phyloP scores from a whole-genome alignment of 768 basidiomycete species.

The Mycena galopus region DNA sequence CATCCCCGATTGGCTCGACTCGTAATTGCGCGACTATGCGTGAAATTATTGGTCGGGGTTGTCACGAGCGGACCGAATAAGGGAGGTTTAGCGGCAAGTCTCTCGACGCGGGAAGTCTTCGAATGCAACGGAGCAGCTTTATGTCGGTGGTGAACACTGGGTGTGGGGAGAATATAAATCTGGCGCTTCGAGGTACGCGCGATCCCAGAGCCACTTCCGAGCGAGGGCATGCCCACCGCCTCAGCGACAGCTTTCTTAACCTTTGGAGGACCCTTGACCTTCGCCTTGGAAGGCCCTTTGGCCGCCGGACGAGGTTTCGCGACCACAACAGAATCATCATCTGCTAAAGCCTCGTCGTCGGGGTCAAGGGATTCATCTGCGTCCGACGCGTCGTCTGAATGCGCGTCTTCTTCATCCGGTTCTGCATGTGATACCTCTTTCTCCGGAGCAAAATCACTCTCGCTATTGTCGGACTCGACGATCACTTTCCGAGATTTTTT shows the following conservation, averaged over 20 bases:
- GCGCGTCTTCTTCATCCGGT: slow-evolving; percentile 46
- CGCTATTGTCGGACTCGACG: slow-evolving; percentile 55
- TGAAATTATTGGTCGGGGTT: slow-evolving; percentile 69
- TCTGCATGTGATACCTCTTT: slow-evolving; percentile 48
- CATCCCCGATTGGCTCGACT: slow-evolving; percentile 77
- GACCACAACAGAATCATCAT: slow-evolving; percentile 37
- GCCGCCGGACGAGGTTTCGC: slow-evolving; percentile 29
- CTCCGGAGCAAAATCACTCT: slow-evolving; percentile 71
- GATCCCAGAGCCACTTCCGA: slow-evolving; percentile 45
- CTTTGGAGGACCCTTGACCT: slow-evolving; percentile 46
- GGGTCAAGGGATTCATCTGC: slow-evolving; percentile 37
- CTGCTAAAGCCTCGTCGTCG: slow-evolving; percentile 38
- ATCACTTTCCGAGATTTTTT: slow-evolving; percentile 42
- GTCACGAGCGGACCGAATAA: slow-evolving; percentile 61
- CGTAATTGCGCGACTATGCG: slow-evolving; percentile 58
- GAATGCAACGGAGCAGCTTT: slow-evolving; percentile 73
- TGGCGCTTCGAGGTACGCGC: slow-evolving; percentile 59
- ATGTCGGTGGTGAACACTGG: slow-evolving; percentile 81
- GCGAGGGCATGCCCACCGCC: slow-evolving; percentile 27
- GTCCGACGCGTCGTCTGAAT: slow-evolving; percentile 42
- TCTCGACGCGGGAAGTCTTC: slow-evolving; percentile 66
- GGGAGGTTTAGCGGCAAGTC: slow-evolving; percentile 63
- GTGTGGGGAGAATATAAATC: slow-evolving; percentile 71
- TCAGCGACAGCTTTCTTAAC: slow-evolving; percentile 32
- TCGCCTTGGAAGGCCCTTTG: slow-evolving; percentile 32